Base-by-base conservation (phyloP, 192 early-diverging fungal species). In the Oehlia diaphana region DNA sequence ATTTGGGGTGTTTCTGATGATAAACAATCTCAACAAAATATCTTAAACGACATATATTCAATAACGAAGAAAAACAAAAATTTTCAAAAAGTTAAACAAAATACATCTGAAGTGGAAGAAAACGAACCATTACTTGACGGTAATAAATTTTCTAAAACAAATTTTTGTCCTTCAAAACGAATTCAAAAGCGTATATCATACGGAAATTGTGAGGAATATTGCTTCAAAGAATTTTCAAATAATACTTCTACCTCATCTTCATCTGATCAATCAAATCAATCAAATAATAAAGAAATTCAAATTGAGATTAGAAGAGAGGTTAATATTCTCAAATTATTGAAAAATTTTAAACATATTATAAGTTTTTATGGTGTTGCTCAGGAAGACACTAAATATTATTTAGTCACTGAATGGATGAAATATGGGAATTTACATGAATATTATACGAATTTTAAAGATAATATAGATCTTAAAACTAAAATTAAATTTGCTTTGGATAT, bases 321-420 rank as follows among this genome's bases (percentile, higher is more conserved):
- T 53, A 58, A 49, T 0, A 74, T 74, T 58, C 33, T 74, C 16
- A 74, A 74, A 35, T 33, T 37, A 74, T 74, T 74, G 58, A 74
- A 74, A 53, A 21, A 53, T 61, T 74, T 53, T 10, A 9, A 28
- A 4, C 47, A 47, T 47, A 47, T 47, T 47, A 12, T 47, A 47
- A 47, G 44, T 12, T 47, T 47, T 12, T 47, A 47, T 47, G 44
- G 44, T 47, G 44, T 47, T 12, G 44, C 44, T 47, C 44, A 47
- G 10, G 44, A 47, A 47, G 44, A 47, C 2, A 12, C 9, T 10
- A 47, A 47, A 47, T 47, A 12, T 47, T 47, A 47, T 47, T 47
- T 47, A 10, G 44, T 47, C 10, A 47, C 44, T 12, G 44, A 47
- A 47, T 47, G 44, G 44, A 47, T 47, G 44, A 10, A 47, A 12